Evolutionary conservation across 2,329 filamentous ascomycete genomes (phyloP).

Genomic region (Anthostomella pinea): DNA sequence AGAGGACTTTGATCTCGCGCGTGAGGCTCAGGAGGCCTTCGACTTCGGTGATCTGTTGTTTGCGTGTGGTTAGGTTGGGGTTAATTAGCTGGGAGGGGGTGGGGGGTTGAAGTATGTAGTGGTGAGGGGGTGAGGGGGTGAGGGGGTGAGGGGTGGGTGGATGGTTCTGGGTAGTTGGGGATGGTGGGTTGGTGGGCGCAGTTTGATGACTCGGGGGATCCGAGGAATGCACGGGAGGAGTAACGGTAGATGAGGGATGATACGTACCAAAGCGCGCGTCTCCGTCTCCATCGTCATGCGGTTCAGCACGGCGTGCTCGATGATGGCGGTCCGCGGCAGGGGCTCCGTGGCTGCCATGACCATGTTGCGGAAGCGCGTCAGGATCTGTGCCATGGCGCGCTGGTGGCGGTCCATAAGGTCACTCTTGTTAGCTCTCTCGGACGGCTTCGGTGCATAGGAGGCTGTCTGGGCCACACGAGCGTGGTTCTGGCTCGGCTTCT

Average conservation of each 20-base stretch:
- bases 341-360: slow-evolving; percentile 36
- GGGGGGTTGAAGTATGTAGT: not conserved
- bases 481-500: not conserved
- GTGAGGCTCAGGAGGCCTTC: slow-evolving; percentile 46
- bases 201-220: too few relatives aligned
- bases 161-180: not conserved
- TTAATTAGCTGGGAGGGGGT: not conserved
- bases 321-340: slow-evolving; percentile 32
- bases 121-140: not conserved
- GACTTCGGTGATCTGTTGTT: slow-evolving; percentile 36
- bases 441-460: not conserved
- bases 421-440: slow-evolving; percentile 7
- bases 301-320: slow-evolving; percentile 39
- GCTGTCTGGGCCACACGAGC: not conserved
- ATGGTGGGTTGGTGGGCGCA: not conserved
- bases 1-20: slow-evolving; percentile 48
- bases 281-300: slow-evolving; percentile 40
- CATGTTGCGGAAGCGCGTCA: slow-evolving; percentile 43
- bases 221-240: not conserved
- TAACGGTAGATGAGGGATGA: not conserved
- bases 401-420: slow-evolving; percentile 42
- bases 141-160: not conserved
- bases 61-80: slow-evolving; percentile 3
- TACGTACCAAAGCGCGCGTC: slow-evolving; percentile 35
- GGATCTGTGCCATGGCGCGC: slow-evolving; percentile 42